Percentiles rank a stretch among this genome's conserved stretches.
Evolutionary conservation across 805 yeast species (phyloP).

Genomic region (Zygosaccharomyces rouxii): DNA sequence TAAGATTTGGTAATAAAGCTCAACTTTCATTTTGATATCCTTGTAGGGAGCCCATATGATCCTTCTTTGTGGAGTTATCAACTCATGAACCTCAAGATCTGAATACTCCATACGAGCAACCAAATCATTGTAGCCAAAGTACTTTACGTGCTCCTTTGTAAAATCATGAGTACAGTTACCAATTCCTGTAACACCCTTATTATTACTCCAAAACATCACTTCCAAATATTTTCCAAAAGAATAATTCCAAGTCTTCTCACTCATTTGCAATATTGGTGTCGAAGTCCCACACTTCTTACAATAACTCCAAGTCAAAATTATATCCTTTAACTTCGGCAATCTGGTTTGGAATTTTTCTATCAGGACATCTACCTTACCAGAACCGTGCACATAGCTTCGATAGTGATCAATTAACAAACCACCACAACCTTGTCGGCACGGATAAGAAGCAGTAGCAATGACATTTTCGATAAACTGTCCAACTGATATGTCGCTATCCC

Average conservation of each 20-base stretch:
- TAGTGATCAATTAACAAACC: slow-evolving; percentile 67
- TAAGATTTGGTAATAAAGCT: slow-evolving; percentile 50
- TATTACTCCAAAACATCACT: slow-evolving; percentile 69
- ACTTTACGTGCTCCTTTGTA: slow-evolving; percentile 74
- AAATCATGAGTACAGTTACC: slow-evolving; percentile 77
- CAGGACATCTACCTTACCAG: slow-evolving; percentile 72
- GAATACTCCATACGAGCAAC: slow-evolving; percentile 78
- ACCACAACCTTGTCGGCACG: slow-evolving; percentile 82
- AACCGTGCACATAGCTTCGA: slow-evolving; percentile 83
- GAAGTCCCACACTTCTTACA: slow-evolving; percentile 74
- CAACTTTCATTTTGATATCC: slow-evolving; percentile 64
- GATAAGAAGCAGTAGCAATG: slow-evolving; percentile 58
- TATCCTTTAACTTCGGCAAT: slow-evolving; percentile 57
- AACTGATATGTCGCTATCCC: slow-evolving; percentile 84
- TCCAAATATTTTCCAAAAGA: slow-evolving; percentile 94
- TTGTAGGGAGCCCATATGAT: slow-evolving; percentile 68
- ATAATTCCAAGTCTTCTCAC: slow-evolving; percentile 80
- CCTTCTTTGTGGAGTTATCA: slow-evolving; percentile 70
- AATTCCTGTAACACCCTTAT: slow-evolving; percentile 49
- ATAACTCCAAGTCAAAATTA: slow-evolving; percentile 84
- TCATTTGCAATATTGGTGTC: slow-evolving; percentile 77
- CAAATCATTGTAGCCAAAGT: slow-evolving; percentile 74
- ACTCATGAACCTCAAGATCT: slow-evolving; percentile 68
- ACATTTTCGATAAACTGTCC: slow-evolving; percentile 85
- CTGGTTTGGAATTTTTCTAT: slow-evolving; percentile 58